Conservation (phyloP, 2,329 filamentous ascomycete genomes). For the Calonectria crousiana region DNA sequence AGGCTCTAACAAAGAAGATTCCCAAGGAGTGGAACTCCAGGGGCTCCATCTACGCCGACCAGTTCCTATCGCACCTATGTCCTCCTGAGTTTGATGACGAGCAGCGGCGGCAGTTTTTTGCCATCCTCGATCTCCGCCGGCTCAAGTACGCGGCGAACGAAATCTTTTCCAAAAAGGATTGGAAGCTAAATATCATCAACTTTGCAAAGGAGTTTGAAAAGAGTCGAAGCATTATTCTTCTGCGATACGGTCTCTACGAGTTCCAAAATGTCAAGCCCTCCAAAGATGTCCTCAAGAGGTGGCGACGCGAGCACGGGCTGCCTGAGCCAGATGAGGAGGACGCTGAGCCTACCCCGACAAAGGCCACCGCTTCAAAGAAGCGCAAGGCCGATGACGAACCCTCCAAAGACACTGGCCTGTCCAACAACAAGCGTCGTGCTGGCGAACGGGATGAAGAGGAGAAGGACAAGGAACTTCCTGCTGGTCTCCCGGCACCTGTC, state of each 20-base stretch:
- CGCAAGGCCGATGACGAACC: slow-evolving; percentile 69
- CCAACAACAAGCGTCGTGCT: slow-evolving; percentile 58
- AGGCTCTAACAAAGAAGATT: slow-evolving; percentile 65
- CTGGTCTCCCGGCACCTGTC: slow-evolving; percentile 45
- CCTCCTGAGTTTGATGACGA: slow-evolving; percentile 69
- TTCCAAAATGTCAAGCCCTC: slow-evolving; percentile 73
- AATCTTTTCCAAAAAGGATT: slow-evolving; percentile 71
- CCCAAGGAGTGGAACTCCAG: slow-evolving; percentile 64
- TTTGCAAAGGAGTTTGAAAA: slow-evolving; percentile 76
- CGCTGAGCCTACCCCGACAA: slow-evolving; percentile 46
- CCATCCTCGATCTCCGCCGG: slow-evolving; percentile 71
- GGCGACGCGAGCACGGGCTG: slow-evolving; percentile 68
- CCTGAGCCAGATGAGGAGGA: slow-evolving; percentile 63
- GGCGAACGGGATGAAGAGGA: slow-evolving; percentile 56
- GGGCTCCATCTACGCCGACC: slow-evolving; percentile 70
- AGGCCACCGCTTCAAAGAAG: slow-evolving; percentile 59
- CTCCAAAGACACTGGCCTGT: slow-evolving; percentile 52
- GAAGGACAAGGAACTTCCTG: slow-evolving; percentile 42
- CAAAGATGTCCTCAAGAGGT: slow-evolving; percentile 68
- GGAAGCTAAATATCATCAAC: slow-evolving; percentile 72
- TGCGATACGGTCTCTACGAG: slow-evolving; percentile 72
- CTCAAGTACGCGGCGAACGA: slow-evolving; percentile 73
- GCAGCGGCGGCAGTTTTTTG: slow-evolving; percentile 72
- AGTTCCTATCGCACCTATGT: slow-evolving; percentile 69
- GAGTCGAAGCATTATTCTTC: slow-evolving; percentile 70